Conservation (phyloP, 2,329 filamentous ascomycete genomes). For the Aspergillus persii region DNA sequence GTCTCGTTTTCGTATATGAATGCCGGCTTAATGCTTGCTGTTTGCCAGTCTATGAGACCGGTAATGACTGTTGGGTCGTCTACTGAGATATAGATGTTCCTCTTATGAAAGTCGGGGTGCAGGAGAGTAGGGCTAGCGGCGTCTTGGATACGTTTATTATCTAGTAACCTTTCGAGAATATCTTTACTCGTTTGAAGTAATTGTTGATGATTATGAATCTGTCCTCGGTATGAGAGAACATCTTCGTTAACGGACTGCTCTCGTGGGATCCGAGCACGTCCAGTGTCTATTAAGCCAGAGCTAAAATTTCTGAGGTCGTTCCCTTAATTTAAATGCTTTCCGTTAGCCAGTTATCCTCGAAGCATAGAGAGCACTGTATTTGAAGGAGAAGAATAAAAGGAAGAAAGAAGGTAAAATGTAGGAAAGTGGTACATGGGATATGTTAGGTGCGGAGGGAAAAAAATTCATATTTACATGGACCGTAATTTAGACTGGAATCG, state of each 20-base stretch:
- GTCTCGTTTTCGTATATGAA: conserved; percentile 30
- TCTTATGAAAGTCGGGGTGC: conserved; percentile 32
- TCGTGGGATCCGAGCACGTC: conserved; percentile 20
- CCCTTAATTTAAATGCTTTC: conserved; percentile 14
- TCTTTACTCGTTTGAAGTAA: conserved; percentile 17
- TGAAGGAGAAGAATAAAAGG: background rate
- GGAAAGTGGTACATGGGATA: background rate
- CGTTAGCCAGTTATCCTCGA: conserved; percentile 2
- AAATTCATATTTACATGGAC: conserved; percentile 21
- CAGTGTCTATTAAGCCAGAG: conserved; percentile 22
- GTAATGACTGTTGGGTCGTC: conserved; percentile 30
- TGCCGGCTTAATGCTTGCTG: conserved; percentile 28
- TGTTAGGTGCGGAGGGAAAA: conserved; percentile 2
- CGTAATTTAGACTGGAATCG: conserved; percentile 18
- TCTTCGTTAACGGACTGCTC: background rate
- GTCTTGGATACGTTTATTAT: conserved; percentile 21
- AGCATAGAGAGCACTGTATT: background rate
- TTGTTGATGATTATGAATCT: conserved; percentile 14
- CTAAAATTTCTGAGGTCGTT: conserved; percentile 17
- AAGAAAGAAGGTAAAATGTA: background rate
- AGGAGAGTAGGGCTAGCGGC: conserved; percentile 21
- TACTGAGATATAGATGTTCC: conserved; percentile 34
- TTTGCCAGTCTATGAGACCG: conserved; percentile 34
- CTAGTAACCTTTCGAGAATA: conserved; percentile 20
- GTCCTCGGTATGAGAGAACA: conserved; percentile 16